Base-by-base conservation (phyloP, 169 alveolate species). In the Plasmodium gonderi region DNA sequence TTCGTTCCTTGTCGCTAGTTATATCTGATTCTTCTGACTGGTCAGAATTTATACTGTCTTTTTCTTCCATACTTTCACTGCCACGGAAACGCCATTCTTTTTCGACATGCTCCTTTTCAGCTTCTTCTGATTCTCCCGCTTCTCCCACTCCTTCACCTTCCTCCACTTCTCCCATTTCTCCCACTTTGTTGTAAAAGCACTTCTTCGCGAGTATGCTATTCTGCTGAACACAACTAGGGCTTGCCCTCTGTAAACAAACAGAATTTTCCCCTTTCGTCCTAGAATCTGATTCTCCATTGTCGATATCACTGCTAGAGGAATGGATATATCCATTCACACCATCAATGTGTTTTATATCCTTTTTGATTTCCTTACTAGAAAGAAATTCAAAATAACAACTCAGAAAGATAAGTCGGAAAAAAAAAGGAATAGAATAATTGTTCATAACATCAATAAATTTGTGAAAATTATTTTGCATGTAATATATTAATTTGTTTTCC, bases 311-410 rank as follows among this genome's bases (percentile, higher is more conserved):
- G 72, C 40, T 76, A 26, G n/a, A 31, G n/a, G 20, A 51, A 76
- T 38, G 36, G 36, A 12, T 60, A 3, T 36, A 23, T 23, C 72
- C 72, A 29, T 60, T 0, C 14, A 3, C 72, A 60, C 0, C 7
- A 3, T 20, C 72, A n/a, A 29, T 60, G 9, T 60, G 40, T 6
- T 36, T 20, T 20, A 60, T 36, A 14, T 60, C 72, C 72, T 20
- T 1, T 60, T 60, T 47, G 17, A 20, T 38, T 42, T 83, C 92
- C 42, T 60, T 54, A 45, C 40, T 51, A 54, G 23, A 60, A 26
- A 85, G 47, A n/a, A 75, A 75, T 65, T 85, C 92, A 78, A 75
- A 85, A 64, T 85, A 85, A 44, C 92, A 85, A 85, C 87, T 85
- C 45, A 85, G 67, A 65, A 85, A 85, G 20, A 85, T 54, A 23